phyloP scores from a whole-genome alignment of 352 stramenopile species.

The Phytophthora boehmeriae region DNA sequence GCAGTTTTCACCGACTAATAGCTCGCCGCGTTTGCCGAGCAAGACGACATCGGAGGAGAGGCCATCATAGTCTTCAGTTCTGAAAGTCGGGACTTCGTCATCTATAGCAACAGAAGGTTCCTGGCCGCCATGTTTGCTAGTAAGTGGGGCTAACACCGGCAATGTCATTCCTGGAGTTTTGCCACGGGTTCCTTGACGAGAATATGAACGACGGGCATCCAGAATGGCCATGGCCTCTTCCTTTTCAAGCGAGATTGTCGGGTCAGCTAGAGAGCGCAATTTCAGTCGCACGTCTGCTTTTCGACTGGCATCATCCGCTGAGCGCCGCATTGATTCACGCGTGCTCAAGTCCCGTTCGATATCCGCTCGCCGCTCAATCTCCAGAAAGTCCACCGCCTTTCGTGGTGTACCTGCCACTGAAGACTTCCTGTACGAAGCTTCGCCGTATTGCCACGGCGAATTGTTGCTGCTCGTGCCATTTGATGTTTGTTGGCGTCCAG shows the following conservation, averaged over 20 bases:
- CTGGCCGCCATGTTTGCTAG: slow-evolving; percentile 5
- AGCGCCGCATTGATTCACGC: slow-evolving; percentile 39
- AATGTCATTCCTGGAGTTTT: slow-evolving; percentile 9
- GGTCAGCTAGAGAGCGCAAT: slow-evolving; percentile 56
- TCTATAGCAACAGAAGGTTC: not conserved
- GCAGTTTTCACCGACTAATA: slow-evolving; percentile 63
- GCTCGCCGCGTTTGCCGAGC: slow-evolving; percentile 40
- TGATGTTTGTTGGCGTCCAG: slow-evolving; percentile 17
- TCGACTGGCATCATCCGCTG: slow-evolving; percentile 39
- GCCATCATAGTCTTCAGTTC: slow-evolving; percentile 60
- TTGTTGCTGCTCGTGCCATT: slow-evolving; percentile 23
- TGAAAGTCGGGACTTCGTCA: slow-evolving; percentile 41
- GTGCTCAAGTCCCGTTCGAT: slow-evolving; percentile 53
- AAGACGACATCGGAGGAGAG: slow-evolving; percentile 54
- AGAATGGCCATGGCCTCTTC: slow-evolving; percentile 37
- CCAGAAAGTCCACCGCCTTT: slow-evolving; percentile 36
- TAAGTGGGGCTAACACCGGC: slow-evolving; percentile 12
- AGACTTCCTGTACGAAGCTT: not conserved
- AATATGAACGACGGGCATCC: slow-evolving; percentile 10
- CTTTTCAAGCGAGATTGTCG: slow-evolving; percentile 50
- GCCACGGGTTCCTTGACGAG: slow-evolving; percentile 13
- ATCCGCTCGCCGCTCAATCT: slow-evolving; percentile 45
- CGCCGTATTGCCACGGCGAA: slow-evolving; percentile 7
- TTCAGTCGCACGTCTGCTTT: slow-evolving; percentile 50
- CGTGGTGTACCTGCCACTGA: slow-evolving; percentile 21